A percentile compares a stretch with the other conserved stretches of the same genome.
phyloP scores from a whole-genome alignment of 768 basidiomycete species.

The Glaciozyma antarctica region DNA sequence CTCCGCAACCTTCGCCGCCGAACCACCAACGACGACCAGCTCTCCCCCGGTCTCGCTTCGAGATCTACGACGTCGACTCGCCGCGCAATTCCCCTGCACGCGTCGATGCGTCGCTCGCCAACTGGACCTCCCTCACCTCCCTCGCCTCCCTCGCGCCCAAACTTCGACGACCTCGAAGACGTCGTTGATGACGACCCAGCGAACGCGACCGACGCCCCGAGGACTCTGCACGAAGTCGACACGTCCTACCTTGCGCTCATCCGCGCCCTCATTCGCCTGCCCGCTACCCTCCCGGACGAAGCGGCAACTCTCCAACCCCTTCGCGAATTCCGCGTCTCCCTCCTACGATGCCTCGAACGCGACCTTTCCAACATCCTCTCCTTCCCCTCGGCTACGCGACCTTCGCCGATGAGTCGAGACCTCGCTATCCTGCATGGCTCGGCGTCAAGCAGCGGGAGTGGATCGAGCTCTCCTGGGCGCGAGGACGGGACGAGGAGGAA shows the following conservation, averaged over 20 bases:
- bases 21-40: neutral
- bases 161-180: neutral
- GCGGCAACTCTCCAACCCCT: conserved; percentile 11
- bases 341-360: conserved; percentile 12
- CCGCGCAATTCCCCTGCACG: neutral
- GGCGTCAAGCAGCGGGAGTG: neutral
- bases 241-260: conserved; percentile 18
- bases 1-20: conserved; percentile 7
- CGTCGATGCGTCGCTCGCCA: neutral
- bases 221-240: conserved; percentile 22
- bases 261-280: conserved; percentile 13
- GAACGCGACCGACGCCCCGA: neutral
- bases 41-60: neutral
- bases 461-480: conserved; percentile 1
- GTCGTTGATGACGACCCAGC: neutral
- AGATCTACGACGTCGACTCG: neutral
- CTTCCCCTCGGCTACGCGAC: neutral
- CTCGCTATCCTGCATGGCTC: neutral
- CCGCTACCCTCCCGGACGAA: neutral
- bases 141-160: neutral
- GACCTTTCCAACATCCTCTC: conserved; percentile 22
- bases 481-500: neutral
- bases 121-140: neutral
- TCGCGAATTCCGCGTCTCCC: neutral
- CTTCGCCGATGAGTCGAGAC: neutral